Conservation (phyloP, 345 rosid species). For the Rhodamnia rubescens region DNA sequence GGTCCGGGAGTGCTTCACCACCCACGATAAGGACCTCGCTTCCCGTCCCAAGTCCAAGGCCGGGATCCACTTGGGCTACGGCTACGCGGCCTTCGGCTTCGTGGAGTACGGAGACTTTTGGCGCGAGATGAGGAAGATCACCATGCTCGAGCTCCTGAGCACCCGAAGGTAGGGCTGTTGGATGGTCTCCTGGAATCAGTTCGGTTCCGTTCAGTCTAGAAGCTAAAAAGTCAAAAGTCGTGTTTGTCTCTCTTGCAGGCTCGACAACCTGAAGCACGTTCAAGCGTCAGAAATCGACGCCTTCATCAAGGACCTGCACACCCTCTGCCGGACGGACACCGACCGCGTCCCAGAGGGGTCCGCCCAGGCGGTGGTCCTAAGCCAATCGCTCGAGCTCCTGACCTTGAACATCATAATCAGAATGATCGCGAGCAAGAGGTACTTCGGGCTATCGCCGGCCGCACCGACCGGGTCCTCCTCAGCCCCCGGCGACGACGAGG, state of each 20-base stretch:
- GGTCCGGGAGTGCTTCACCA: conserved; percentile 38
- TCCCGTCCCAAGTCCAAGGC: conserved; percentile 38
- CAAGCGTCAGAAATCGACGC: conserved; percentile 25
- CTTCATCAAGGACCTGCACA: conserved; percentile 32
- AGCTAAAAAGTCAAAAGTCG: background rate
- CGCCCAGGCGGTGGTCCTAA: conserved; percentile 1
- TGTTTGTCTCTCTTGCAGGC: background rate
- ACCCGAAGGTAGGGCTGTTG: conserved; percentile 27
- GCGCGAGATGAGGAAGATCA: conserved; percentile 53
- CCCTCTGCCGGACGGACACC: background rate
- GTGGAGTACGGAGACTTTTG: conserved; percentile 58
- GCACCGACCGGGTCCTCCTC: background rate
- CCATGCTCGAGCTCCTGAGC: conserved; percentile 44
- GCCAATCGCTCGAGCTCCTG: conserved; percentile 28
- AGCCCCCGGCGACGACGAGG: conserved; percentile 19
- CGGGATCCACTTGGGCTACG: conserved; percentile 49
- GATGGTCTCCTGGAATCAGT: background rate
- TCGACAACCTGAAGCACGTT: conserved; percentile 11
- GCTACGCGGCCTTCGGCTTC: conserved; percentile 32
- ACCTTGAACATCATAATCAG: conserved; percentile 42
- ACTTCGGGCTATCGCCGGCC: background rate
- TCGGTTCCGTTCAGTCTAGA: background rate
- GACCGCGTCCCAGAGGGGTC: background rate
- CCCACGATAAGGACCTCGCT: conserved; percentile 39
- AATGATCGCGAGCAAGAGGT: conserved; percentile 43